Percentiles rank a stretch among this genome's conserved stretches.
phyloP scores from a whole-genome alignment of 495 filamentous ascomycete genomes.

The Aspergillus saccharolyticus region DNA sequence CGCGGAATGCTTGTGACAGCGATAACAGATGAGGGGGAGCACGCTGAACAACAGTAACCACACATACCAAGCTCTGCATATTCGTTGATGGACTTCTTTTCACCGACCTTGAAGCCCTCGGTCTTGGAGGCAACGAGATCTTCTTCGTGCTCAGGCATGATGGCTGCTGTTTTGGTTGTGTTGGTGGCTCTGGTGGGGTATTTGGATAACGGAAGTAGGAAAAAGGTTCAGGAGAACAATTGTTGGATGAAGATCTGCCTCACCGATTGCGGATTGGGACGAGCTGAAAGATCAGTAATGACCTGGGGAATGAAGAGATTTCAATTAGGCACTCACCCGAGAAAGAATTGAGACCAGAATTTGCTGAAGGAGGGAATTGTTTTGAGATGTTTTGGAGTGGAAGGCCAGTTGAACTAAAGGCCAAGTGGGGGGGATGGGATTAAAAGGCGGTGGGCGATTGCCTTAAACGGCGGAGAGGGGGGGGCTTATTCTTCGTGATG shows the following conservation, averaged over 20 bases:
- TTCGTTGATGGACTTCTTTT: slow-evolving; percentile 95
- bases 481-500: neutral
- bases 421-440: slow-evolving; percentile 1
- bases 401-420: slow-evolving; percentile 2
- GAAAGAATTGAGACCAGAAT: neutral
- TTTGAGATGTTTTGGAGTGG: slow-evolving; percentile 7
- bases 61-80: slow-evolving; percentile 85
- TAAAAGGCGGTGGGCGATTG: slow-evolving; percentile 1
- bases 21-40: neutral
- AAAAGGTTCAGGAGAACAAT: neutral
- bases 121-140: slow-evolving; percentile 82
- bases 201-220: slow-evolving; percentile 4
- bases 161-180: slow-evolving; percentile 17
- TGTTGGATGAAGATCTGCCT: neutral
- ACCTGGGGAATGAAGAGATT: neutral
- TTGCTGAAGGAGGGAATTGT: slow-evolving; percentile 1
- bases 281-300: neutral
- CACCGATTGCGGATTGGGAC: neutral
- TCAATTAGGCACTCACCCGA: neutral
- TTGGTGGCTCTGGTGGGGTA: slow-evolving; percentile 21
- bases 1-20: neutral
- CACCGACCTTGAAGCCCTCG: slow-evolving; percentile 93
- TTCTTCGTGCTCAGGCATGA: slow-evolving; percentile 74
- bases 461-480: neutral
- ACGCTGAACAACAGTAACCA: neutral